Conservation (phyloP, 2,329 filamentous ascomycete genomes). For the Amesomyces nigricolor region DNA sequence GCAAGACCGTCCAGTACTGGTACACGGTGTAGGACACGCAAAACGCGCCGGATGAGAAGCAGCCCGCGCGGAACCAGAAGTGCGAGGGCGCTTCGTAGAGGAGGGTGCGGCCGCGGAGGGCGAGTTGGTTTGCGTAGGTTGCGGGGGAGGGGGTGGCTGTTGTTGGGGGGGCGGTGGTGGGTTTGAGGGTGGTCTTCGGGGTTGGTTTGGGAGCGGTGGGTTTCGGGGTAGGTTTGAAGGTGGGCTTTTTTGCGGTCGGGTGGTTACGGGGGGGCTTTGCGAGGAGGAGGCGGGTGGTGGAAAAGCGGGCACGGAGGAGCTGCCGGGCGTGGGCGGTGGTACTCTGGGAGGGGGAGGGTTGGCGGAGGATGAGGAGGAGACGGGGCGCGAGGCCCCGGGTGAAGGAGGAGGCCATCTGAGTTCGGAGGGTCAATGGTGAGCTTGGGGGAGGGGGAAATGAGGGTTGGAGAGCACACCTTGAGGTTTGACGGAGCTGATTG, state of each 20-base stretch:
- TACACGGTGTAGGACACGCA: constrained; percentile 47
- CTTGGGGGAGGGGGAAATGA: neutral
- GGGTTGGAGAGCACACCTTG: neutral
- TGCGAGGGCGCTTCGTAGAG: constrained; percentile 63
- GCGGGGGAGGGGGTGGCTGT: constrained; percentile 3
- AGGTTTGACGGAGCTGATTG: neutral
- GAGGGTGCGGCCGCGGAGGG: constrained; percentile 49
- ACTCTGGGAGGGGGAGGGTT: constrained; percentile 11
- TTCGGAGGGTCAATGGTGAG: neutral
- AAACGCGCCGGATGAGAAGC: constrained; percentile 50
- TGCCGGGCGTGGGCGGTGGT: constrained; percentile 8
- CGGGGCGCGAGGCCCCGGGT: constrained; percentile 28
- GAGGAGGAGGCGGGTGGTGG: constrained; percentile 9
- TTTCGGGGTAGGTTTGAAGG: neutral
- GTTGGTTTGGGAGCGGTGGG: neutral
- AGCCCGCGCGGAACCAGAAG: constrained; percentile 55
- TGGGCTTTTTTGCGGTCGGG: neutral
- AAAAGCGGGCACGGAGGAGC: constrained; percentile 13
- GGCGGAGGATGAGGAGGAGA: constrained; percentile 22
- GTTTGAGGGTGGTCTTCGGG: constrained; percentile 3
- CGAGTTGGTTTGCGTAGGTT: constrained; percentile 50
- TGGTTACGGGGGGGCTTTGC: neutral
- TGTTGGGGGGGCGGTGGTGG: constrained; percentile 10
- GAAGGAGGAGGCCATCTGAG: constrained; percentile 33
- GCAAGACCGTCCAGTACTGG: constrained; percentile 46